Conservation (phyloP, 345 rosid genomes). For the Salix brachista region DNA sequence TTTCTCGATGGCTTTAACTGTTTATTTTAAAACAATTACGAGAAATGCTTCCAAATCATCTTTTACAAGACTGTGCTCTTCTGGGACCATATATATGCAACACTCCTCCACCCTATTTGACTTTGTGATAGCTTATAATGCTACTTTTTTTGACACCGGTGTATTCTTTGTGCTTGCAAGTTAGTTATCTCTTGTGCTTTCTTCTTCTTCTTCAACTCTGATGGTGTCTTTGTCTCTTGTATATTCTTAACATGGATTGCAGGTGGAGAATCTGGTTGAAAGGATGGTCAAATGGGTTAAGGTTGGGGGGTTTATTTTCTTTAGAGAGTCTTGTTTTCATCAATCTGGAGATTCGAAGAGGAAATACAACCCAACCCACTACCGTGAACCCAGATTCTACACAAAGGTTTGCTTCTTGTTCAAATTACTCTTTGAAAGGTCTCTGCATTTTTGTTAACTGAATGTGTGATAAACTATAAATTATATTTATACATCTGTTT, state of each 20-base stretch:
- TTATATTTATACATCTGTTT: neutral
- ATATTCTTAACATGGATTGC: constrained; percentile 9
- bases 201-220: neutral
- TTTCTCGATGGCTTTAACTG: neutral
- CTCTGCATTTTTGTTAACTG: neutral
- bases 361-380: constrained; percentile 84
- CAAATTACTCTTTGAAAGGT: neutral
- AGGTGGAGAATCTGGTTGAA: constrained; percentile 75
- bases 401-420: constrained; percentile 56
- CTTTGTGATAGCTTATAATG: no score
- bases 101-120: neutral
- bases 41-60: no score
- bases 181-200: neutral
- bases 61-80: no score
- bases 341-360: constrained; percentile 88
- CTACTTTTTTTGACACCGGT: neutral
- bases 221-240: neutral
- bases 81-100: neutral
- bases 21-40: no score
- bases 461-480: neutral
- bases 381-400: constrained; percentile 93
- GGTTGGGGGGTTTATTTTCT: constrained; percentile 84
- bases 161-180: neutral
- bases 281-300: constrained; percentile 85
- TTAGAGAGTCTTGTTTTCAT: constrained; percentile 94